phyloP scores from a whole-genome alignment of 768 basidiomycete genomes.

The Coprinopsis strossmayeri region DNA sequence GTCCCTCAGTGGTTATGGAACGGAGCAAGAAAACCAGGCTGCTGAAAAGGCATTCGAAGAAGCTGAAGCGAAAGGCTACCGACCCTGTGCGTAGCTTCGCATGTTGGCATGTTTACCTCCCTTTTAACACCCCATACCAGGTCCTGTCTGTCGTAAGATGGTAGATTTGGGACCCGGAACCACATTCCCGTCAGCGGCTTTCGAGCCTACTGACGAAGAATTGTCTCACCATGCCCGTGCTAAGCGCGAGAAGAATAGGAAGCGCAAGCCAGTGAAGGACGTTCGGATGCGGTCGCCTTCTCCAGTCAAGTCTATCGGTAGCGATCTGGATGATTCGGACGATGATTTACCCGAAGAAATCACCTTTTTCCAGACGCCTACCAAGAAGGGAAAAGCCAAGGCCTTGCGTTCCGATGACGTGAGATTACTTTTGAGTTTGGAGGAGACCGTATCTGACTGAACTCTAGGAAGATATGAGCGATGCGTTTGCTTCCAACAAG shows the following conservation, averaged over 20 bases:
- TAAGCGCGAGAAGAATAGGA: slow-evolving; percentile 24
- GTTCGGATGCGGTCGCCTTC: slow-evolving; percentile 22
- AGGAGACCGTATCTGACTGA: neutral
- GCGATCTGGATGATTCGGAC: slow-evolving; percentile 35
- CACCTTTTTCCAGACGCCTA: slow-evolving; percentile 10
- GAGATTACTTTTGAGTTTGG: neutral
- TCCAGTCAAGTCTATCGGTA: slow-evolving; percentile 19
- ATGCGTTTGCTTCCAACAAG: slow-evolving; percentile 22
- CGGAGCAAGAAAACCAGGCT: slow-evolving; percentile 47
- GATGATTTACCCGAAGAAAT: slow-evolving; percentile 48
- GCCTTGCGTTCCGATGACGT: neutral
- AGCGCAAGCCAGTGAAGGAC: slow-evolving; percentile 11
- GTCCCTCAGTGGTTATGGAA: slow-evolving; percentile 41
- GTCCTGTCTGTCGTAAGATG: slow-evolving; percentile 66
- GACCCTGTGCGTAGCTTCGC: slow-evolving; percentile 41
- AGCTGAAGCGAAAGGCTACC: slow-evolving; percentile 49
- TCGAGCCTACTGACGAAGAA: slow-evolving; percentile 62
- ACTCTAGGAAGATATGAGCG: slow-evolving; percentile 1
- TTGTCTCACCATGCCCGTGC: slow-evolving; percentile 32
- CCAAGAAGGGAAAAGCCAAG: slow-evolving; percentile 2
- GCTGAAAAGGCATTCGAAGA: slow-evolving; percentile 51
- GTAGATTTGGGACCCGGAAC: slow-evolving; percentile 43
- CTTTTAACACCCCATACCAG: slow-evolving; percentile 23
- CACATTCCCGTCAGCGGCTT: slow-evolving; percentile 59
- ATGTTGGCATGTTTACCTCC: neutral